Conservation (phyloP, 1,284 basidiomycete genomes). For the Apiotrichum domesticum region DNA sequence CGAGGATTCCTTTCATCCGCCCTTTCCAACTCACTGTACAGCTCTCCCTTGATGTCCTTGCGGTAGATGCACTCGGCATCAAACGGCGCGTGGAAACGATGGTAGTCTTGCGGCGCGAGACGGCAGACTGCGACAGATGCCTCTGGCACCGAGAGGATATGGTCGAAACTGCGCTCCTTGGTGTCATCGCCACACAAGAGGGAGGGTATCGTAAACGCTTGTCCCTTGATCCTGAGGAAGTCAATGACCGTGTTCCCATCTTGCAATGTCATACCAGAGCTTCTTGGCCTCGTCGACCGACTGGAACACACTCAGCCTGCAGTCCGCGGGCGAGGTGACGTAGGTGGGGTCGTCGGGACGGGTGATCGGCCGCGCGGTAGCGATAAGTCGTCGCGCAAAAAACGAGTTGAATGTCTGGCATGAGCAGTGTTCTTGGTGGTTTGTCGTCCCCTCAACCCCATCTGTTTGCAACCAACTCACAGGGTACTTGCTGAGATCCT, state of each 20-base stretch:
- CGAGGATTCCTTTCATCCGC: background rate
- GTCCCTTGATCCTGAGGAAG: slow-evolving; percentile 65
- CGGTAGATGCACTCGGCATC: slow-evolving; percentile 56
- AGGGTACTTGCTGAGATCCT: slow-evolving; percentile 58
- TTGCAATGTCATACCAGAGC: slow-evolving; percentile 54
- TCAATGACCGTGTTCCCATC: background rate
- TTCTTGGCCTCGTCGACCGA: slow-evolving; percentile 58
- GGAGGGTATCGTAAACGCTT: slow-evolving; percentile 60
- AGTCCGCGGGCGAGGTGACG: slow-evolving; percentile 67
- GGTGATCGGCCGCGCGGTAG: slow-evolving; percentile 61
- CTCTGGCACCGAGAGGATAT: slow-evolving; percentile 15
- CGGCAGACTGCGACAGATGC: slow-evolving; percentile 43
- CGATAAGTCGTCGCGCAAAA: slow-evolving; percentile 64
- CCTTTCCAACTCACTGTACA: slow-evolving; percentile 36
- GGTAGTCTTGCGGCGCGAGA: slow-evolving; percentile 75
- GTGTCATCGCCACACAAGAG: slow-evolving; percentile 55
- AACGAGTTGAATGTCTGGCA: slow-evolving; percentile 68
- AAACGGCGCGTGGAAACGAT: slow-evolving; percentile 74
- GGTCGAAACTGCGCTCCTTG: slow-evolving; percentile 50
- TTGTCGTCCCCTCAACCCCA: no score
- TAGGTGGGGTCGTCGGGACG: slow-evolving; percentile 54
- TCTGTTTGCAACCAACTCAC: slow-evolving; percentile 20
- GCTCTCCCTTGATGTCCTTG: slow-evolving; percentile 44
- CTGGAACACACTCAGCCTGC: slow-evolving; percentile 63
- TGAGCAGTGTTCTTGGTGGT: no score